These are phyloP conservation scores for Alternaria infectoria DNA, from an alignment of 2,329 filamentous ascomycete species.

Conservation along the genomic window DNA sequence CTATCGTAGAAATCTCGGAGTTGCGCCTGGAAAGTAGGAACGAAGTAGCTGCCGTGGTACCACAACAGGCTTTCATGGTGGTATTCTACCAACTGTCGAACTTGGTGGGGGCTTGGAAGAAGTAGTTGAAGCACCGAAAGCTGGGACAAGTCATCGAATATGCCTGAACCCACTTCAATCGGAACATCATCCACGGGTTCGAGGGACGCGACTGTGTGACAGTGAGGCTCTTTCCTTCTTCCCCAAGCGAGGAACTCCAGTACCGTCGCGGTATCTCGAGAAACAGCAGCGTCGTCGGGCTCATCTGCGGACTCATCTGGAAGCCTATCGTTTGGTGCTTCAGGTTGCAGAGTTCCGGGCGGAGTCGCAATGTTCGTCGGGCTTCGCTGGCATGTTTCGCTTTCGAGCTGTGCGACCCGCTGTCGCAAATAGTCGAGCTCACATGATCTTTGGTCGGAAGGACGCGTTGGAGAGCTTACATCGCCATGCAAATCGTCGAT, in stretches of 20 bases:
- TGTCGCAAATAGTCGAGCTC: conserved; percentile 27
- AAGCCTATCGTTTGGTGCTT: background rate
- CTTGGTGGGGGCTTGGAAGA: conserved; percentile 27
- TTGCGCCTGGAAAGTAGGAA: conserved; percentile 43
- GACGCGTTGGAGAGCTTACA: background rate
- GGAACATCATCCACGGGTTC: conserved; percentile 19
- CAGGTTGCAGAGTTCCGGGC: background rate
- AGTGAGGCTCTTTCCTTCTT: conserved; percentile 48
- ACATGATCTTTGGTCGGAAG: background rate
- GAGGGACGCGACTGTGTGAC: conserved; percentile 11
- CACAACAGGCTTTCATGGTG: conserved; percentile 45
- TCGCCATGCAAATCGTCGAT: background rate
- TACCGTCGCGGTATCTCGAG: conserved; percentile 54
- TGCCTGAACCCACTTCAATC: conserved; percentile 22
- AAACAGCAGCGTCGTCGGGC: background rate
- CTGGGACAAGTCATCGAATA: background rate
- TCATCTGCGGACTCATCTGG: background rate
- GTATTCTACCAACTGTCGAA: conserved; percentile 36
- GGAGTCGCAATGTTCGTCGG: conserved; percentile 12
- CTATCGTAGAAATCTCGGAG: conserved; percentile 45
- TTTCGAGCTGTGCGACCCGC: conserved; percentile 33
- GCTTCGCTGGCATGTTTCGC: conserved; percentile 5
- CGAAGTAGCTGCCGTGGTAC: conserved; percentile 47
- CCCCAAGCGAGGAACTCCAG: conserved; percentile 58
- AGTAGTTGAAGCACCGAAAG: conserved; percentile 15